Evolutionary conservation across 352 stramenopile genomes (phyloP).

Genomic region (Pythium grandisporangium): DNA sequence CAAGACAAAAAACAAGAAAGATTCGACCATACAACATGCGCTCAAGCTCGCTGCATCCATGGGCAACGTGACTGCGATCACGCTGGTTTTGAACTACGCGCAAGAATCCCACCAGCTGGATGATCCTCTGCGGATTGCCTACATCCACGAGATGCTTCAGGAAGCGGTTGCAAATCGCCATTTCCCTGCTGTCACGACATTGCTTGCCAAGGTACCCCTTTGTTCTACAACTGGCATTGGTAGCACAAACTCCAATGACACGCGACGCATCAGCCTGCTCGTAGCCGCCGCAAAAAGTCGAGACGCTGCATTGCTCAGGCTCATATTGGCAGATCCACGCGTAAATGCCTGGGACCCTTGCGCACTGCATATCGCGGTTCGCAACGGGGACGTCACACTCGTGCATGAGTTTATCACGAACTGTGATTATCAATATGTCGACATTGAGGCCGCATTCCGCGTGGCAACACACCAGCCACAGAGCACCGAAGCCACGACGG

Average conservation of each 20-base stretch:
- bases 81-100: too few species aligned
- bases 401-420: slow-evolving; percentile 5
- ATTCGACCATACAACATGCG: too few species aligned
- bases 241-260: neutral
- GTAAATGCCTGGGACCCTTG: slow-evolving; percentile 6
- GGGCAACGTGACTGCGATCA: too few species aligned
- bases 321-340: slow-evolving; percentile 1
- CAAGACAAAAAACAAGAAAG: too few species aligned
- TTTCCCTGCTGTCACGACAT: neutral
- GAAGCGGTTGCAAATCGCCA: neutral
- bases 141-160: neutral
- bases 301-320: neutral
- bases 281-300: slow-evolving; percentile 1
- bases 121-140: neutral
- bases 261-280: neutral
- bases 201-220: neutral
- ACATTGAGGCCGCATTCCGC: slow-evolving; percentile 4
- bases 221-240: neutral
- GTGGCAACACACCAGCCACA: neutral
- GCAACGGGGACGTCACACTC: neutral
- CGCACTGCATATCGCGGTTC: slow-evolving; percentile 4
- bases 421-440: neutral
- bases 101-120: too few species aligned
- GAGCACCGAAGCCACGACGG: neutral
- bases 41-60: too few species aligned